These are phyloP conservation scores for Lyophyllum atratum DNA, from an alignment of 768 basidiomycete genomes.

Conservation along the genomic window DNA sequence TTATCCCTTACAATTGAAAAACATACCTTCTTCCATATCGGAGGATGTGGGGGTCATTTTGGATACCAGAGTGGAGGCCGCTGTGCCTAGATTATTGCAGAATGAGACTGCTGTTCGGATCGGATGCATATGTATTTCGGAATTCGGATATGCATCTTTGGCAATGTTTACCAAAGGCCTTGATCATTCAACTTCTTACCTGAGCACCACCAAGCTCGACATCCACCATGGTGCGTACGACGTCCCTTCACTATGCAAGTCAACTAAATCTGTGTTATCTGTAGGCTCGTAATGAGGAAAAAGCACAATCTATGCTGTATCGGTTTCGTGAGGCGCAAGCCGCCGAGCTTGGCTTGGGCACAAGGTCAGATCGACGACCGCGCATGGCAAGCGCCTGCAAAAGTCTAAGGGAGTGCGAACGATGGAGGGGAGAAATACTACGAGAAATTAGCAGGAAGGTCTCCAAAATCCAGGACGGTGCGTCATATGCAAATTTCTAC, in stretches of 20 bases:
- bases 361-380: constrained; percentile 82
- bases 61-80: constrained; percentile 1
- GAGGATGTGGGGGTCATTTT: constrained; percentile 26
- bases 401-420: constrained; percentile 89
- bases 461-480: constrained; percentile 97
- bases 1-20: background rate
- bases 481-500: constrained; percentile 45
- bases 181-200: background rate
- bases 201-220: constrained; percentile 5
- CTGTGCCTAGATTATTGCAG: background rate
- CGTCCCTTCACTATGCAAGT: background rate
- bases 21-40: constrained; percentile 37
- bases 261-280: background rate
- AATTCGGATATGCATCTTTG: constrained; percentile 15
- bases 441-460: constrained; percentile 96
- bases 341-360: constrained; percentile 90
- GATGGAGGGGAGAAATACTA: constrained; percentile 95
- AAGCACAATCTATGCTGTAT: constrained; percentile 43
- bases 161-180: constrained; percentile 19
- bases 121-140: background rate
- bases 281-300: constrained; percentile 97
- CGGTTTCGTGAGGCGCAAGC: constrained; percentile 97
- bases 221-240: constrained; percentile 17
- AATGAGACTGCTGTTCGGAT: background rate
- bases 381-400: constrained; percentile 92